These are phyloP conservation scores for Cenchrus fungigraminus DNA, from an alignment of 176 grass and related monocot species.

Conservation along the genomic window DNA sequence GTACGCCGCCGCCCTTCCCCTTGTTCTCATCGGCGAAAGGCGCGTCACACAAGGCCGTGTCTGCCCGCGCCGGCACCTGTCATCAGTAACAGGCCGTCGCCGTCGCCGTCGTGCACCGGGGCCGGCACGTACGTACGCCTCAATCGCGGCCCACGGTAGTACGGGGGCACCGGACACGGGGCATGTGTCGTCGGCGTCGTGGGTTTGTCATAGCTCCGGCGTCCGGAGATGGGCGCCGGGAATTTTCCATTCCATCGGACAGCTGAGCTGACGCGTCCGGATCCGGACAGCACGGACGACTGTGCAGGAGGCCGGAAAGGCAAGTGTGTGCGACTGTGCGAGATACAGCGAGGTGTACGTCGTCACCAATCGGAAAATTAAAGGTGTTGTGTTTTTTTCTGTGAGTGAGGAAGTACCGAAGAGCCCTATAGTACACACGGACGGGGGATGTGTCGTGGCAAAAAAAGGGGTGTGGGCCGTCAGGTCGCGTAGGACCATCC, in stretches of 20 bases:
- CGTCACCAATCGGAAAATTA: background rate
- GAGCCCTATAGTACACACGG: background rate
- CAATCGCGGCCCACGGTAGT: background rate
- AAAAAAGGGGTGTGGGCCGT: background rate
- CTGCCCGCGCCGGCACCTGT: no score
- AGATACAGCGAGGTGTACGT: background rate
- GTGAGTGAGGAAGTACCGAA: background rate
- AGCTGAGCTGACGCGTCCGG: background rate
- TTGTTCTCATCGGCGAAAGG: slow-evolving; percentile 9
- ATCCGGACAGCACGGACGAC: background rate
- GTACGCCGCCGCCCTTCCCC: background rate
- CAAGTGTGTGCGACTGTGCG: background rate
- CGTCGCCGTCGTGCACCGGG: background rate
- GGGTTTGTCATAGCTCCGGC: slow-evolving; percentile 14
- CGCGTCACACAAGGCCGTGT: background rate
- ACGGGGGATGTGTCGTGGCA: background rate
- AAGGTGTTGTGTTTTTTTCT: background rate
- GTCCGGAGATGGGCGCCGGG: slow-evolving; percentile 2
- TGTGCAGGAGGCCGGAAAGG: background rate
- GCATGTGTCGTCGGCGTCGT: slow-evolving; percentile 36
- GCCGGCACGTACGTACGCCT: background rate
- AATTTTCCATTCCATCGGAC: background rate
- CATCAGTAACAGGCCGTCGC: background rate
- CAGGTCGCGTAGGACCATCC: background rate
- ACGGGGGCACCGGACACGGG: background rate